Base-by-base conservation (phyloP, 371 early-diverging fungal genomes). In the Apophysomyces elegans region DNA sequence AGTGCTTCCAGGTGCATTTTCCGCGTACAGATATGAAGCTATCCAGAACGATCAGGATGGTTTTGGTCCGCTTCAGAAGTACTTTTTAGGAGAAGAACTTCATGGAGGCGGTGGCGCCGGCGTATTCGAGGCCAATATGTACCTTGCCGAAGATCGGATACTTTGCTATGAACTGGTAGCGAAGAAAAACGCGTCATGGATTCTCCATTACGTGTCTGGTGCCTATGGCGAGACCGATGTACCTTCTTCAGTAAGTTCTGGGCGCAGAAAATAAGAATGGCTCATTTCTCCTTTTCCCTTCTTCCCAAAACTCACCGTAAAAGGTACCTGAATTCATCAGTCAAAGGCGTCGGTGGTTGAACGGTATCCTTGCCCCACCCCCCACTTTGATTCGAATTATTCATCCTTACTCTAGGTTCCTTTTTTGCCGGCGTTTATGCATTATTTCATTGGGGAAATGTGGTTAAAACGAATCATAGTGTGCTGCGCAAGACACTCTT, bases 1-100 rank as follows among this genome's bases (percentile, higher is more conserved):
- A 9, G 97, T 97, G 56, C 80, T 96, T 37, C 96, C 96, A 14
- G 97, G 97, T 62, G 97, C 97, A 16, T 97, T 98, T 76, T 94
- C 95, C 0, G 98, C 97, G 2, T 98, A 98, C 76, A 89, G 97
- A 43, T 98, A 90, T 74, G 69, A 73, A 14, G 98, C 97, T 3
- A 83, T 98, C 37, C 87, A 89, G 72, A 91, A 95, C 59, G 81
- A 87, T 7, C 68, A 77, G 0, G 68, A 83, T 18, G 89, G 86
- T 13, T 72, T 76, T 18, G 94, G 93, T 32, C 97, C 97, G 8
- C 81, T 98, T 57, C 84, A 88, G 58, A 86, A 90, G 50, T 98
- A 97, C 80, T 98, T 98, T 70, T 89, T 93, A 86, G 97, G 98
- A 54, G 97, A 97, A 75, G 84, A 85, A 9, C 84, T 95, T 74